Conservation (phyloP, 768 basidiomycete species). For the Mycena pura region DNA sequence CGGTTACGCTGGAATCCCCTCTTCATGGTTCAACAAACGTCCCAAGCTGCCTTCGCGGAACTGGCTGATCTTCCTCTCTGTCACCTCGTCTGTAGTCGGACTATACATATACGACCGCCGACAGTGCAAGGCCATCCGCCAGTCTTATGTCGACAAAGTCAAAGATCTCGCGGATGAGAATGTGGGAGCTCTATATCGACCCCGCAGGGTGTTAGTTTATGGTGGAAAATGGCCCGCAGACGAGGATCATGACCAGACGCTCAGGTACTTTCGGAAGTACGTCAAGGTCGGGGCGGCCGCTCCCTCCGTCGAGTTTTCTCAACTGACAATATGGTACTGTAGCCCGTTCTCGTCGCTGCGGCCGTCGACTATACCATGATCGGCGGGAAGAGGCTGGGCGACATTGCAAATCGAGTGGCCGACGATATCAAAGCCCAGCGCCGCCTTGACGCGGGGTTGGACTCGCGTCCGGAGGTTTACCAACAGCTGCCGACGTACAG, state of each 20-base stretch:
- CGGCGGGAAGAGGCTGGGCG: slow-evolving; percentile 83
- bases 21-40: slow-evolving; percentile 83
- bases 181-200: slow-evolving; percentile 65
- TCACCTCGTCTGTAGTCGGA: slow-evolving; percentile 73
- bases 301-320: slow-evolving; percentile 21
- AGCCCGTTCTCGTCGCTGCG: slow-evolving; percentile 95
- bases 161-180: slow-evolving; percentile 75
- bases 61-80: slow-evolving; percentile 89
- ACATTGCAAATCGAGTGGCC: slow-evolving; percentile 78
- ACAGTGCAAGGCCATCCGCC: slow-evolving; percentile 78
- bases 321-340: slow-evolving; percentile 17
- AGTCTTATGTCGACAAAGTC: slow-evolving; percentile 82
- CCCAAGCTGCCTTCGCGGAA: slow-evolving; percentile 91
- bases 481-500: slow-evolving; percentile 60
- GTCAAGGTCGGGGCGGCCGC: slow-evolving; percentile 75
- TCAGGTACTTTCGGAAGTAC: slow-evolving; percentile 94
- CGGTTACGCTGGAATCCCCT: slow-evolving; percentile 70
- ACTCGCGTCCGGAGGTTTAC: slow-evolving; percentile 49
- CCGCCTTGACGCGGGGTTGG: slow-evolving; percentile 69
- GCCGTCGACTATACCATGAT: slow-evolving; percentile 92
- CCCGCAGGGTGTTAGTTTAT: slow-evolving; percentile 85
- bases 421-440: slow-evolving; percentile 76
- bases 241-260: slow-evolving; percentile 84
- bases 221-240: slow-evolving; percentile 94
- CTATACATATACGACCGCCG: slow-evolving; percentile 87